phyloP scores from a whole-genome alignment of 1,139 yeast species.

The Yamadazyma sp. region DNA sequence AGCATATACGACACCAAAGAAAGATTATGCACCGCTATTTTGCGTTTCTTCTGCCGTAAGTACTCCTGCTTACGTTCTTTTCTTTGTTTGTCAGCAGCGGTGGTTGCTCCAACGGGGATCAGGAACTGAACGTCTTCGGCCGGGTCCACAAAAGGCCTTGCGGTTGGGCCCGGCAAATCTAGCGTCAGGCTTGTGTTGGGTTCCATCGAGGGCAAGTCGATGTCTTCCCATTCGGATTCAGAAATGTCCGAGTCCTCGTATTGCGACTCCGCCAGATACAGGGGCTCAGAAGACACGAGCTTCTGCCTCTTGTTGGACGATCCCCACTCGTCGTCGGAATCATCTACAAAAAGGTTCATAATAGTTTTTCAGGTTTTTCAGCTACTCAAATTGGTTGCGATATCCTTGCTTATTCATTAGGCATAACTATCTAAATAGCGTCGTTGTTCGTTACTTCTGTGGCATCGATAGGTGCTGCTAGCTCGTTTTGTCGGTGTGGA shows the following conservation, averaged over 20 bases:
- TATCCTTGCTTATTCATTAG: not conserved
- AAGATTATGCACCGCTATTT: slow-evolving; percentile 24
- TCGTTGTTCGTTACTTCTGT: no score
- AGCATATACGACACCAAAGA: slow-evolving; percentile 27
- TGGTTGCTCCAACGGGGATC: not conserved
- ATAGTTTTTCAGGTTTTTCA: not conserved
- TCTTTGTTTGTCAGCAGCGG: not conserved
- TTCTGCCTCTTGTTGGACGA: slow-evolving; percentile 2
- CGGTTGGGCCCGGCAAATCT: no score
- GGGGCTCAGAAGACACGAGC: not conserved
- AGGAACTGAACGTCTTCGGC: not conserved
- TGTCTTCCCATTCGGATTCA: slow-evolving; percentile 13
- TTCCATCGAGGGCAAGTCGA: slow-evolving; percentile 1
- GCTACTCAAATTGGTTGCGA: no score
- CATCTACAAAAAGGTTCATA: slow-evolving; percentile 7
- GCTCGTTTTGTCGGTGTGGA: slow-evolving; percentile 23
- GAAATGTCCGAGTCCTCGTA: slow-evolving; percentile 4
- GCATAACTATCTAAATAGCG: no score
- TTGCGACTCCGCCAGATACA: not conserved
- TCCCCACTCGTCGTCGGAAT: slow-evolving; percentile 5
- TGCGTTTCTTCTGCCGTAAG: slow-evolving; percentile 11
- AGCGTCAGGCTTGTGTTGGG: no score
- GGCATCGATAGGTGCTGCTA: no score
- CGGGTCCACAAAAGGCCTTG: not conserved
- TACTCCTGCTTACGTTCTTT: slow-evolving; percentile 1